Evolutionary conservation across 352 stramenopile species (phyloP), one percentile per base, ranked within the genome.

Genomic region (Phytophthora boehmeriae): DNA sequence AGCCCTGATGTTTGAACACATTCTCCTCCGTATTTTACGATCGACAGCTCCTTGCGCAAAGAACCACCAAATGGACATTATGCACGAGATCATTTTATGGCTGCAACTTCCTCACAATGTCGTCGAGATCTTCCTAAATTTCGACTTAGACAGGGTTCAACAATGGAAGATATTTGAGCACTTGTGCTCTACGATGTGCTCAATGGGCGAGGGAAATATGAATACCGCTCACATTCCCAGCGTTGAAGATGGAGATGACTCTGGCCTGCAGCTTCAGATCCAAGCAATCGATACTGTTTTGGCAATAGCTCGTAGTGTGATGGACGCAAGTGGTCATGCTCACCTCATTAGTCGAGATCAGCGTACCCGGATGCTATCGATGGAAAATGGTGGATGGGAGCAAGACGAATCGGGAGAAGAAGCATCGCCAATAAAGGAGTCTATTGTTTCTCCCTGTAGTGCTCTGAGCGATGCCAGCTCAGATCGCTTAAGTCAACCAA

Each of bases 101-200:
- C 70, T 96, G 20, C 86, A 96, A 51, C 73, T 96, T 1, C 83
- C 87, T 2, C 85, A 93, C 63, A 96, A 96, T 32, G 80, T 96
- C 10, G 82, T 96, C 27, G 87, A 96, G 55, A 89, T 96, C 6
- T 96, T 96, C 44, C 59, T 93, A 19, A 96, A 96, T 51, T 96
- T 94, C 41, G 87, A 96, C 66, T 73, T 96, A 71, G 86, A 96
- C 53, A 69, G 84, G 19, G 79, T 94, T 13, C 87, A 96, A 47
- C 83, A 95, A 51, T 96, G 87, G 87, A 96, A 93, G 46, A 93
- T 94, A 27, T 94, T 94, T 44, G 87, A 96, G 60, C 87, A 92
- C 30, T 77, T 94, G 30, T 93, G 80, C 46, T 84, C 75, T 0
- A 79, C 80, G 0, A 49, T 96, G 23, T 92, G 87, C 28, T 87